phyloP scores from a whole-genome alignment of 2,329 filamentous ascomycete genomes.

The Passalora sequoiae region DNA sequence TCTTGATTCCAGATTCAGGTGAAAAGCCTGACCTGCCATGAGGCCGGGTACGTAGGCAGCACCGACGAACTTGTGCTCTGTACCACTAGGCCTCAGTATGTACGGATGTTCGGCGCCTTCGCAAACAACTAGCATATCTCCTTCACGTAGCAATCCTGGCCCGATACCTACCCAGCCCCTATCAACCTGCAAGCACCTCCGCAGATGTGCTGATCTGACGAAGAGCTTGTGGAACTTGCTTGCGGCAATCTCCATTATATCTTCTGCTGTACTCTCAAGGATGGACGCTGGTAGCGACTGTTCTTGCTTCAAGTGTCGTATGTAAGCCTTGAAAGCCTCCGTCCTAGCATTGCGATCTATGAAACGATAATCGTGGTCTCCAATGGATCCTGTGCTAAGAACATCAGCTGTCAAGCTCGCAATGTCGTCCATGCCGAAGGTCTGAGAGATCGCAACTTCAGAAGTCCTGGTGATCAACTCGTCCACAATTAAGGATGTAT shows the following conservation, averaged over 20 bases:
- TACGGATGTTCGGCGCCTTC: too few relatives aligned
- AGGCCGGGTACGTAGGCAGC: too few relatives aligned
- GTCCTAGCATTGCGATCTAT: not conserved
- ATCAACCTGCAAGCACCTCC: not conserved
- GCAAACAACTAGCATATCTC: too few relatives aligned
- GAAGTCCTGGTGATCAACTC: not conserved
- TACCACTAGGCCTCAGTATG: too few relatives aligned
- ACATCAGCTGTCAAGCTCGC: not conserved
- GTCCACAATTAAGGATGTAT: too few relatives aligned
- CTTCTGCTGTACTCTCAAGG: too few relatives aligned
- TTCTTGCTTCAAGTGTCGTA: not conserved
- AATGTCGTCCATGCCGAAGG: not conserved
- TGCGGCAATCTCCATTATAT: too few relatives aligned
- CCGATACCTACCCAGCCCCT: not conserved
- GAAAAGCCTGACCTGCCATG: too few relatives aligned
- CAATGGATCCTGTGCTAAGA: not conserved
- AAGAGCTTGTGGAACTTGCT: conserved; percentile 1
- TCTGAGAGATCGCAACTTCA: not conserved
- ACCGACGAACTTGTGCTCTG: too few relatives aligned
- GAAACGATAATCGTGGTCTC: not conserved
- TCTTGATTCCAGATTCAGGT: too few relatives aligned
- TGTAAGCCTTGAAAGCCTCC: not conserved
- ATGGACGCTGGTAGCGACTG: not conserved
- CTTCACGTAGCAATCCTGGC: not conserved
- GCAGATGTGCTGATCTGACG: not conserved